Evolutionary conservation across 108 stramenopile genomes (phyloP).

Genomic region (Pseudonitzschia multiseries): DNA sequence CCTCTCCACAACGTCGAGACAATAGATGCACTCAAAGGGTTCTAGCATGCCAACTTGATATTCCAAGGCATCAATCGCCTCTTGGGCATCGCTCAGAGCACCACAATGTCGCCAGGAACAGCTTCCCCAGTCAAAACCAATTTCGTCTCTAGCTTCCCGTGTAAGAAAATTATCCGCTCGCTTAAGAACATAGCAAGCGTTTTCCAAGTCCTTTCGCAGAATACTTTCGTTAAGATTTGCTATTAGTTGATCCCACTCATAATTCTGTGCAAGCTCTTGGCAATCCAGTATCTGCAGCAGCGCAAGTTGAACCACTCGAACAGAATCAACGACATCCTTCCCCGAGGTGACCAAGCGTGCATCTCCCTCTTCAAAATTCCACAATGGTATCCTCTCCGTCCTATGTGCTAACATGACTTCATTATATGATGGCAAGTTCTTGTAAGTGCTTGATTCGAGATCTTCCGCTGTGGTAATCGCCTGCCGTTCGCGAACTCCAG

Average conservation of each 20-base stretch:
- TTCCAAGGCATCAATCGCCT: constrained; percentile 78
- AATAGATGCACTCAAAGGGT: constrained; percentile 78
- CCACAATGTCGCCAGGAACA: constrained; percentile 89
- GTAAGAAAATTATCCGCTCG: constrained; percentile 24
- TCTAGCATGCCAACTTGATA: constrained; percentile 75
- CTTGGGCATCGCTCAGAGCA: constrained; percentile 82
- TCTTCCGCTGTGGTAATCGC: constrained; percentile 10
- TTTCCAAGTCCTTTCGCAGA: constrained; percentile 22
- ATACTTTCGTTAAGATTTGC: constrained; percentile 20
- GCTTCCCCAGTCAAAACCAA: constrained; percentile 86
- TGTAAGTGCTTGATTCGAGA: constrained; percentile 6
- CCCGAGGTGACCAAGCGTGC: background rate
- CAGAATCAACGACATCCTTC: constrained; percentile 48
- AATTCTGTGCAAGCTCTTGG: constrained; percentile 58
- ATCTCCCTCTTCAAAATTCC: constrained; percentile 31
- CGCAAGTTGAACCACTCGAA: constrained; percentile 40
- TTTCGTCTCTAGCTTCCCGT: constrained; percentile 34
- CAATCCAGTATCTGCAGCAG: constrained; percentile 41
- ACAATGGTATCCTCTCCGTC: constrained; percentile 54
- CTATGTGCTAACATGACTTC: constrained; percentile 81
- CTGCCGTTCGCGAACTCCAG: constrained; percentile 19
- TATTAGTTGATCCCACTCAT: constrained; percentile 72
- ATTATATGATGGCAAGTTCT: constrained; percentile 65
- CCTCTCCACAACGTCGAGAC: constrained; percentile 75
- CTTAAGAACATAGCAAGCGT: constrained; percentile 30